These are phyloP conservation scores for Lactifluus hygrophoroides DNA, from an alignment of 768 basidiomycete species.

Conservation along the genomic window DNA sequence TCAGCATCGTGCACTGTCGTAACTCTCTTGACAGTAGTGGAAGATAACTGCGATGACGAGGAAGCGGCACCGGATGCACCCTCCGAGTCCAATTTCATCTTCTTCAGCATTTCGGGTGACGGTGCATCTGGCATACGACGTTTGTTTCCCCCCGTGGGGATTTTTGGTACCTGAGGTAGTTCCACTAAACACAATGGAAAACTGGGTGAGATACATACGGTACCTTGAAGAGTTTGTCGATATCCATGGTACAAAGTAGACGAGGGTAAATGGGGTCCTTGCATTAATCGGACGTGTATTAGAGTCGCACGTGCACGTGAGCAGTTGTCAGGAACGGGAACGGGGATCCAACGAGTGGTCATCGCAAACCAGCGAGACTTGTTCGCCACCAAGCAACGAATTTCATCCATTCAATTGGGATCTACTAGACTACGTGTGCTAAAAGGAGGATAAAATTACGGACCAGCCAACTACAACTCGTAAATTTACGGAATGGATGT, in stretches of 20 bases:
- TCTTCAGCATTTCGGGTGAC: conserved; percentile 75
- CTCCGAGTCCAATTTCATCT: conserved; percentile 49
- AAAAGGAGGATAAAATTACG: too few relatives aligned
- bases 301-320: conserved; percentile 1
- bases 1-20: conserved; percentile 58
- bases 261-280: background rate
- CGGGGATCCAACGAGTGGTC: too few relatives aligned
- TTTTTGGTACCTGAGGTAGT: conserved; percentile 50
- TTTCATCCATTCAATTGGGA: background rate
- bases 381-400: too few relatives aligned
- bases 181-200: conserved; percentile 1
- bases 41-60: background rate
- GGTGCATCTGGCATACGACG: conserved; percentile 71
- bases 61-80: conserved; percentile 12
- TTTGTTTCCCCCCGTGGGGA: conserved; percentile 56
- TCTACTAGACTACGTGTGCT: too few relatives aligned
- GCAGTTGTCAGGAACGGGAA: background rate
- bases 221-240: conserved; percentile 45
- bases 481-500: background rate
- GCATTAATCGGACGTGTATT: background rate
- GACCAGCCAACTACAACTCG: background rate
- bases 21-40: conserved; percentile 29
- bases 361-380: too few relatives aligned
- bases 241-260: conserved; percentile 32
- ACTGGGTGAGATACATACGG: background rate